A percentile compares a stretch with the other conserved stretches of the same genome.
These are phyloP conservation scores for Naganishia antarctica DNA, from an alignment of 768 basidiomycete genomes.

Conservation along the genomic window DNA sequence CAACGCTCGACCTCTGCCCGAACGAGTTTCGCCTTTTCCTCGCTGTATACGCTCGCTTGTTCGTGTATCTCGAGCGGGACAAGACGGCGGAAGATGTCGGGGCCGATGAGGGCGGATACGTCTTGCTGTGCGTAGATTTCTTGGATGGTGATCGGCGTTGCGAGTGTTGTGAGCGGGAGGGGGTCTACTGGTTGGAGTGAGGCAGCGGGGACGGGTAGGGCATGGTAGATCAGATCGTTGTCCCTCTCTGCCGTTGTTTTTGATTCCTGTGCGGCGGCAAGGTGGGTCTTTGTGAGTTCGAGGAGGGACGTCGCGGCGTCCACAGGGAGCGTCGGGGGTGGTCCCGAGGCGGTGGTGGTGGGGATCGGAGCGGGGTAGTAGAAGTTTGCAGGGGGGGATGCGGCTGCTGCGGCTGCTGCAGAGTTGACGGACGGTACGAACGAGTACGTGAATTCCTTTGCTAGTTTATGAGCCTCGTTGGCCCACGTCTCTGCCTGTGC, in stretches of 20 bases:
- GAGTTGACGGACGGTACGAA: conserved; percentile 51
- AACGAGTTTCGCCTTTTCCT: conserved; percentile 95
- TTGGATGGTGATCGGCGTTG: conserved; percentile 78
- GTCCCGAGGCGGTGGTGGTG: background rate
- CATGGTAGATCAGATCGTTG: conserved; percentile 97
- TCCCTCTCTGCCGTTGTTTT: conserved; percentile 73
- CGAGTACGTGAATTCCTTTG: conserved; percentile 63
- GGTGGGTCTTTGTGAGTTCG: conserved; percentile 78
- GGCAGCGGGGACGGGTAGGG: conserved; percentile 72
- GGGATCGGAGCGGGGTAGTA: background rate
- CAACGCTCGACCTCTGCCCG: conserved; percentile 81
- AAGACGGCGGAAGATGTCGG: conserved; percentile 78
- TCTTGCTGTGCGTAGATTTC: conserved; percentile 86
- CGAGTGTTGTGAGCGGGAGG: conserved; percentile 56
- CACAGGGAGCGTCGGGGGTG: conserved; percentile 62
- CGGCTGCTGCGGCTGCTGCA: conserved; percentile 56
- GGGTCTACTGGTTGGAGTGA: conserved; percentile 78
- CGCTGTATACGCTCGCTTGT: conserved; percentile 91
- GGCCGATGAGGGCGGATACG: conserved; percentile 89
- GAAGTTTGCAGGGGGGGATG: background rate
- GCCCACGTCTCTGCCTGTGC: conserved; percentile 69
- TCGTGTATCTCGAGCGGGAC: conserved; percentile 93
- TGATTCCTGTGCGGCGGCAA: conserved; percentile 69
- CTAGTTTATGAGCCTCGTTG: conserved; percentile 72
- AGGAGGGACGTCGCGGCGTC: conserved; percentile 74